A percentile compares a stretch with the other conserved stretches of the same genome.
Conservation (phyloP, 2,329 filamentous ascomycete species). For the Phyllosticta capitalensis region DNA sequence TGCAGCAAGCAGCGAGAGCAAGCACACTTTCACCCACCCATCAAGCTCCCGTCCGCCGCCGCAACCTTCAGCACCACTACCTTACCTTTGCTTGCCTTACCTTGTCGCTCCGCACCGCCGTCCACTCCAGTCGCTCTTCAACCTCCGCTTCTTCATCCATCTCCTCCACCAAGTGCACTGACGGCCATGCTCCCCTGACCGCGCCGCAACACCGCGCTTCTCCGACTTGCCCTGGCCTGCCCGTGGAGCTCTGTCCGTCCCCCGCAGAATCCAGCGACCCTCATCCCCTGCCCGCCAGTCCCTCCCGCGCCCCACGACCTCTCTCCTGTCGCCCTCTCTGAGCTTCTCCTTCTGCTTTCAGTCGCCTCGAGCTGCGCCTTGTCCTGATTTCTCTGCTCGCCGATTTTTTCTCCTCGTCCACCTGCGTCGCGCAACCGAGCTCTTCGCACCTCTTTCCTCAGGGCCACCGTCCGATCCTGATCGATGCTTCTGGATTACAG, state of each 20-base stretch:
- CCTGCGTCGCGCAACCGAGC: background rate
- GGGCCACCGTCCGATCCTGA: background rate
- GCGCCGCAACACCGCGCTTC: background rate
- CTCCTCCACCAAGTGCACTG: background rate
- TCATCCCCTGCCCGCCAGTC: constrained; percentile 8
- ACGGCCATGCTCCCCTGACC: constrained; percentile 6
- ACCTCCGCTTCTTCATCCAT: background rate
- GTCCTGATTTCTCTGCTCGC: background rate
- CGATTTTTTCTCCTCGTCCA: background rate
- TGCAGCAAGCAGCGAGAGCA: background rate
- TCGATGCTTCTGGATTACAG: background rate
- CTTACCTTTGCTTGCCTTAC: background rate
- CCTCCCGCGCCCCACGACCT: background rate
- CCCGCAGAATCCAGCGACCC: constrained; percentile 10
- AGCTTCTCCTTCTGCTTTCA: background rate
- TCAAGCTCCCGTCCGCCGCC: constrained; percentile 1
- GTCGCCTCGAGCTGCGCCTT: background rate
- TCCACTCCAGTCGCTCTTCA: background rate
- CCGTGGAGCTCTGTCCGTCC: constrained; percentile 5
- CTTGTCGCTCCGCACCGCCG: background rate
- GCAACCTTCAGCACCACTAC: constrained; percentile 1
- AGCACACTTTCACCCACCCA: too few species aligned
- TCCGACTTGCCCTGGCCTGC: background rate
- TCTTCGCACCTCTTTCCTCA: background rate
- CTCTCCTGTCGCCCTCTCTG: background rate